Base-by-base conservation (phyloP, 768 basidiomycete genomes). In the Hygrophoropsis aurantiaca region DNA sequence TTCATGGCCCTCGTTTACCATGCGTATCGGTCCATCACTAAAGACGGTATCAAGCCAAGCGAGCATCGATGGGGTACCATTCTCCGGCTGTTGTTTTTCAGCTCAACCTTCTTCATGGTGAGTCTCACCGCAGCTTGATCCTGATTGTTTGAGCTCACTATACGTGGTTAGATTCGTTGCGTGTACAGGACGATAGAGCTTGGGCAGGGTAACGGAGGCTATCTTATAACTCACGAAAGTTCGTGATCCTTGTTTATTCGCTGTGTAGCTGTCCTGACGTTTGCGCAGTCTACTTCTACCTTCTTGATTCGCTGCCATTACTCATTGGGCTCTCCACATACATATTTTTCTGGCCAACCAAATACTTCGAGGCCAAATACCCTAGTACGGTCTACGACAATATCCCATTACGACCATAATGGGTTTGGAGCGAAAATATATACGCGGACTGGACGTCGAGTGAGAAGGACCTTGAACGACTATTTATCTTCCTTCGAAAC, bases 111-210 rank as follows among this genome's bases (percentile, higher is more conserved):
- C 10, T 60, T 65, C 41, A 40, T 67, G 7, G 67, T 67, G 2
- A 16, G 62, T 52, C 13, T 1, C 38, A 30, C 26, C 16, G 4
- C 15, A 21, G 16, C 35, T 6, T 37, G 20, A 25, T 23, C n/a
- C 39, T 23, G 11, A 10, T 25, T 18, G 26, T 20, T 13, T 34
- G 21, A 27, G 18, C 19, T 52, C 10, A 24, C 16, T 10, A 9
- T 27, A 19, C 7, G 15, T 3, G 26, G 34, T 13, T 23, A 64
- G 64, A 16, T 67, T 18, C 63, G 65, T 16, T 59, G 59, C 30
- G 36, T 61, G 19, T 67, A 67, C 43, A 67, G 66, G 11, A 55
- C 60, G 18, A 42, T 57, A 2, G 63, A 65, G 43, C 8, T 55
- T 21, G 55, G 37, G 3, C 46, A 61, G 24, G 52, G 55, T 2